phyloP scores from a whole-genome alignment of 495 filamentous ascomycete species.

The Daldinia caldariorum region DNA sequence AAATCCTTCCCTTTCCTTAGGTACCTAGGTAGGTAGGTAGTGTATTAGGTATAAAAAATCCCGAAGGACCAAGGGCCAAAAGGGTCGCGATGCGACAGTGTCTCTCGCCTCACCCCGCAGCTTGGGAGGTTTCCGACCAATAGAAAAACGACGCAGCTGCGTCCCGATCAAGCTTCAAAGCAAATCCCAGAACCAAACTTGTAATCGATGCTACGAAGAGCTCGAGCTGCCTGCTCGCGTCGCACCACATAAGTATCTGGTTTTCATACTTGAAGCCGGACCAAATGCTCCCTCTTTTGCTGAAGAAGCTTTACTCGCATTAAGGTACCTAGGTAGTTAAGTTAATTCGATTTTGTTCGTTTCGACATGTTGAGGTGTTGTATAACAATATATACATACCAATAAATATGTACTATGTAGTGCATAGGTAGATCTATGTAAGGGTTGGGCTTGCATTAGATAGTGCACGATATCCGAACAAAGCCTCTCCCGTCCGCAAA shows the following conservation, averaged over 20 bases:
- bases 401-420: background rate
- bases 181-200: conserved; percentile 2
- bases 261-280: conserved; percentile 21
- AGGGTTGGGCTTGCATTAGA: too few species aligned
- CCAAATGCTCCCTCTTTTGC: conserved; percentile 23
- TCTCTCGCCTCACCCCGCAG: conserved; percentile 20
- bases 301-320: conserved; percentile 19
- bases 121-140: conserved; percentile 1
- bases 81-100: conserved; percentile 14
- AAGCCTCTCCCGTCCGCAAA: background rate
- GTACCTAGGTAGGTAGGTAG: too few species aligned
- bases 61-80: background rate
- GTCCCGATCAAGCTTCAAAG: conserved; percentile 7
- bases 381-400: background rate
- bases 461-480: background rate
- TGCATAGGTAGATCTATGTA: background rate
- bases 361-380: background rate
- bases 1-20: background rate
- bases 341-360: background rate
- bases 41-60: too few species aligned
- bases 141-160: conserved; percentile 8
- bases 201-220: background rate
- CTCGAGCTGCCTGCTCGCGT: conserved; percentile 13
- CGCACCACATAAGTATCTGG: background rate
- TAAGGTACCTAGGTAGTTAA: too few species aligned